Conservation (phyloP, 495 filamentous ascomycete species). For the Xylaria flabelliformis region DNA sequence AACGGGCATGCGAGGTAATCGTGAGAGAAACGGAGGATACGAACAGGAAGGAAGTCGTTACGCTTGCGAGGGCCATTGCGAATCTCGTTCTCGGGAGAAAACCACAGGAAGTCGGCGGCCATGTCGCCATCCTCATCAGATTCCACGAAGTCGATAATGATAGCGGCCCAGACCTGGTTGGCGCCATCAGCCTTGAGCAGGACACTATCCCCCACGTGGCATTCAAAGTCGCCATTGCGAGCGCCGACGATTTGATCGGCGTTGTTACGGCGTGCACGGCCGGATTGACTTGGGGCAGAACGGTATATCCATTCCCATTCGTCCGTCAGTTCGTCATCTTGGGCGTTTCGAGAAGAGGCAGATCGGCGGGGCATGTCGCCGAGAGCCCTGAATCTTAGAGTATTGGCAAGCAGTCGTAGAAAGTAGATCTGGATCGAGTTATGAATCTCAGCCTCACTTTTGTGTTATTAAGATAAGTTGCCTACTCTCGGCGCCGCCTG, state of each 20-base stretch:
- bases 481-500: neutral
- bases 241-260: slow-evolving; percentile 73
- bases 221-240: slow-evolving; percentile 83
- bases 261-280: slow-evolving; percentile 33
- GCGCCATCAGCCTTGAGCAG: slow-evolving; percentile 81
- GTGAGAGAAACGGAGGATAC: slow-evolving; percentile 15
- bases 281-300: slow-evolving; percentile 25
- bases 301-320: slow-evolving; percentile 95
- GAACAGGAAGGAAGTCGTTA: slow-evolving; percentile 74
- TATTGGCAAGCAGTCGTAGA: neutral
- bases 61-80: slow-evolving; percentile 81
- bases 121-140: slow-evolving; percentile 69
- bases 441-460: neutral
- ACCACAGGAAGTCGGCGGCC: slow-evolving; percentile 84
- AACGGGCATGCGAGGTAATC: slow-evolving; percentile 1
- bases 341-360: slow-evolving; percentile 53
- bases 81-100: slow-evolving; percentile 88
- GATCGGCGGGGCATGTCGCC: slow-evolving; percentile 35
- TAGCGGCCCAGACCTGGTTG: slow-evolving; percentile 87
- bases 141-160: slow-evolving; percentile 79
- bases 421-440: neutral
- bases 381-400: neutral
- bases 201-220: slow-evolving; percentile 79
- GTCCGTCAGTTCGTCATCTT: slow-evolving; percentile 84
- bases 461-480: neutral